These are phyloP conservation scores for Diutina scorzettiae DNA, from an alignment of 1,139 yeast species.

Conservation along the genomic window DNA sequence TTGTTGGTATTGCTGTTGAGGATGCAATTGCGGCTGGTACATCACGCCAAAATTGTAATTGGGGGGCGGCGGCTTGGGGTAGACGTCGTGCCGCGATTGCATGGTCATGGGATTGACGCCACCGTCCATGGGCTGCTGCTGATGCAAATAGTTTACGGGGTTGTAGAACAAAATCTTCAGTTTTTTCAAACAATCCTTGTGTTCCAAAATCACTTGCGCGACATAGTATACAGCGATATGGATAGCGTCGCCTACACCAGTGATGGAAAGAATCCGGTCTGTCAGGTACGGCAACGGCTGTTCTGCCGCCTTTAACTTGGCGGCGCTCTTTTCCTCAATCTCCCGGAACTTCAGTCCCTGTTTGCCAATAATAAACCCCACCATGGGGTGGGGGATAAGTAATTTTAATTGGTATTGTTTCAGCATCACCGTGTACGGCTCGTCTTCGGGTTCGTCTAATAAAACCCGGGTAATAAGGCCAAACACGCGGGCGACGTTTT, in stretches of 20 bases:
- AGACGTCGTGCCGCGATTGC: conserved; percentile 9
- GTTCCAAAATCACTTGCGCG: conserved; percentile 54
- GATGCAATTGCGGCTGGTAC: conserved; percentile 31
- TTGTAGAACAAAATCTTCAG: conserved; percentile 49
- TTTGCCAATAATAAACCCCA: conserved; percentile 78
- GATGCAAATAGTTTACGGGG: conserved; percentile 41
- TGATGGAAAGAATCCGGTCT: conserved; percentile 60
- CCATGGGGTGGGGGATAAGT: conserved; percentile 67
- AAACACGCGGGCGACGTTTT: conserved; percentile 73
- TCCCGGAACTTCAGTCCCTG: conserved; percentile 67
- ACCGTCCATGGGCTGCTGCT: neutral
- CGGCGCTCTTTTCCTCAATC: conserved; percentile 76
- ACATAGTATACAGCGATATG: conserved; percentile 75
- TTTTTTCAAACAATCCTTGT: conserved; percentile 39
- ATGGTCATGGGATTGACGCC: conserved; percentile 5
- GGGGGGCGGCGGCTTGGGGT: conserved; percentile 8
- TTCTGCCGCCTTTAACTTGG: conserved; percentile 68
- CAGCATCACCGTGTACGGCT: conserved; percentile 45
- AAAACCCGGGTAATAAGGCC: conserved; percentile 63
- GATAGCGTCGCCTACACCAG: conserved; percentile 80
- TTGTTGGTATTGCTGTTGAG: conserved; percentile 15
- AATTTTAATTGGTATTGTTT: conserved; percentile 46
- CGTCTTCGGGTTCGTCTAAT: conserved; percentile 56
- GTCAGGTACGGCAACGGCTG: conserved; percentile 67
- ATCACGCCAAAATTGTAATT: conserved; percentile 28